phyloP scores from a whole-genome alignment of 1,139 yeast species.

The Geotrichum aggregatum region DNA sequence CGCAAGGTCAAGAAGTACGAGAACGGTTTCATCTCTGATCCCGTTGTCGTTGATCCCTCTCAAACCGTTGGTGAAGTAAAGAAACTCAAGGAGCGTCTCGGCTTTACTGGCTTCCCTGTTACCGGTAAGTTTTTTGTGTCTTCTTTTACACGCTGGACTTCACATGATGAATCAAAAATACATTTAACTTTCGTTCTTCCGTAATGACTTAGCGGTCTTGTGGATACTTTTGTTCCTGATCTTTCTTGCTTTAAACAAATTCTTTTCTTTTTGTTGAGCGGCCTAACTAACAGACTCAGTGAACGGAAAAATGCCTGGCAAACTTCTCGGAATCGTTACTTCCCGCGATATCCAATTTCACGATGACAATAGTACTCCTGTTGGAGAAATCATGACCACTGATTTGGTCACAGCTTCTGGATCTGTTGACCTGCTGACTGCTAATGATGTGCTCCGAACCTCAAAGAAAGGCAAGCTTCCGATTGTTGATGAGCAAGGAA shows the following conservation, averaged over 20 bases:
- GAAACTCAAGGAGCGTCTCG: constrained; percentile 63
- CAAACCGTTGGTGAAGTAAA: constrained; percentile 79
- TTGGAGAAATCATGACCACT: constrained; percentile 82
- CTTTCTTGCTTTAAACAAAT: constrained; percentile 6
- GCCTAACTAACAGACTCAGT: constrained; percentile 44
- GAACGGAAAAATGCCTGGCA: constrained; percentile 80
- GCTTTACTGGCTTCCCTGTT: constrained; percentile 97
- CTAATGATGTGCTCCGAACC: constrained; percentile 82
- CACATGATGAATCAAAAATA: constrained; percentile 43
- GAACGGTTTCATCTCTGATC: constrained; percentile 95
- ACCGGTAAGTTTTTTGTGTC: constrained; percentile 73
- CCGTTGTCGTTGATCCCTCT: constrained; percentile 75
- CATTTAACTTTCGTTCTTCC: constrained; percentile 99
- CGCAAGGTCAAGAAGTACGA: constrained; percentile 93
- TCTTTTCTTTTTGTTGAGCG: neutral
- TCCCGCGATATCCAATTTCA: constrained; percentile 96
- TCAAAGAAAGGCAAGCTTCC: constrained; percentile 98
- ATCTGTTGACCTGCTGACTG: constrained; percentile 73
- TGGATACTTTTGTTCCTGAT: constrained; percentile 58
- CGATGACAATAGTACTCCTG: constrained; percentile 60
- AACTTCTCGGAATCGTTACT: constrained; percentile 89
- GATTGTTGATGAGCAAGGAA: constrained; percentile 72
- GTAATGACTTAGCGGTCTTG: constrained; percentile 97
- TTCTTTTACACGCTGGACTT: constrained; percentile 12
- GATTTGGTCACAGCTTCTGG: constrained; percentile 71